A percentile compares a stretch with the other conserved stretches of the same genome.
Conservation (phyloP, 164 flowering plant genomes). For the Nelumbo lutea region DNA sequence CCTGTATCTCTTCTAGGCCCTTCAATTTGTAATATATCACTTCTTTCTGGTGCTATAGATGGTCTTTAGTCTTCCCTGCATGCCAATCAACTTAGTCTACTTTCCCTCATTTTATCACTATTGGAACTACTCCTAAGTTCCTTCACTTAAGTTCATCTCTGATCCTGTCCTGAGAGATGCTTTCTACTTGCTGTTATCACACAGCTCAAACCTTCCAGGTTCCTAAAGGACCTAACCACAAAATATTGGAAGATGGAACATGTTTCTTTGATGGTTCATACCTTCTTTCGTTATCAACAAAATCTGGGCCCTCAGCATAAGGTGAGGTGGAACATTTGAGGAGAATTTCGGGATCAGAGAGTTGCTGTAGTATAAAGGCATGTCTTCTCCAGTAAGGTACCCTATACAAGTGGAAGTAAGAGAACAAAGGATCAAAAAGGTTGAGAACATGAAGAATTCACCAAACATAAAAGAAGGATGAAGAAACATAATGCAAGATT, state of each 20-base stretch:
- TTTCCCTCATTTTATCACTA: no score
- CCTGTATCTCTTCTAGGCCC: no score
- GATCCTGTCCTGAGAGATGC: no score
- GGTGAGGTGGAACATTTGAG: slow-evolving; percentile 77
- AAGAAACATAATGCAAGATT: background rate
- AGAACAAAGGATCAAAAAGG: background rate
- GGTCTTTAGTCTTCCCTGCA: no score
- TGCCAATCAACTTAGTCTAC: no score
- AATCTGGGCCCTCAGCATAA: slow-evolving; percentile 79
- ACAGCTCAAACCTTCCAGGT: background rate
- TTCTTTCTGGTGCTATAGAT: no score
- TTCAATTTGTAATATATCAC: no score
- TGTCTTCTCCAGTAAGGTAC: slow-evolving; percentile 21
- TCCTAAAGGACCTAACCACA: background rate
- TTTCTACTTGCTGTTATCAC: background rate
- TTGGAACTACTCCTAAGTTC: no score
- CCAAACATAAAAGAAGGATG: background rate
- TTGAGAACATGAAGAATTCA: background rate
- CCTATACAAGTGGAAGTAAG: slow-evolving; percentile 34
- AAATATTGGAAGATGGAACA: background rate
- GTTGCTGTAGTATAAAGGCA: slow-evolving; percentile 33
- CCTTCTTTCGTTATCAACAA: slow-evolving; percentile 70
- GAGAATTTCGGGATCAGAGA: slow-evolving; percentile 67
- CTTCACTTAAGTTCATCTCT: no score
- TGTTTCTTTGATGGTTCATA: slow-evolving; percentile 11